Evolutionary conservation across 257 asterid genomes (phyloP), one percentile per base, ranked within the genome.

Genomic region (Nicotiana knightiana): DNA sequence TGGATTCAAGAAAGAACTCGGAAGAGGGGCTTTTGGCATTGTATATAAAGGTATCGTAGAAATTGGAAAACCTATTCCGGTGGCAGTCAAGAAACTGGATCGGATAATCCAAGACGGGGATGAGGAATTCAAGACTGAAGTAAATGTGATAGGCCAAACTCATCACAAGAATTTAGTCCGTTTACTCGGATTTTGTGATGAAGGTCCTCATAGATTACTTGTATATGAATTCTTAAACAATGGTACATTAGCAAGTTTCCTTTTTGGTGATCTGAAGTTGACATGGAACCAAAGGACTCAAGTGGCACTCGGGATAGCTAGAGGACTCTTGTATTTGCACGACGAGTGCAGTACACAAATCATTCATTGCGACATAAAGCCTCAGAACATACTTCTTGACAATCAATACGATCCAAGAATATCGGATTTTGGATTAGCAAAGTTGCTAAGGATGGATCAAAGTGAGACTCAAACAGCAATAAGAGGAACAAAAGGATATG

Each of bases 161-260:
- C 92, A 89, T 82, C 94, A 93, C 85, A 93, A 93, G 91, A 89
- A 93, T 76, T 32, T 91, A 82, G 96, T 90, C 33, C 84, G 85
- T 1, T 79, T 93, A 39, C 78, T 93, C 3, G 94, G 97, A 8
- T 90, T 84, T 81, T 89, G 92, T 67, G 81, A 88, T 3, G 92
- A 90, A 65, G 93, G 90, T 51, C 54, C 86, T 65, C 80, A 89
- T 3, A 89, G 90, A 17, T 30, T 88, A 59, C 79, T 90, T 9
- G 90, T 87, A 0, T 90, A 88, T 30, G 91, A 90, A 54, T 86
- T 81, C 85, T 79, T 90, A 90, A 81, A 86, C 81, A 90, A 89
- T 46, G 94, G 90, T 15, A 81, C 92, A 1, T 67, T 90, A 12
- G 84, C 92, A 4, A 73, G 70, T 26, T 88, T 90, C 30, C 87